phyloP scores from a whole-genome alignment of 805 yeast genomes.

The Saccharomyces jurei region DNA sequence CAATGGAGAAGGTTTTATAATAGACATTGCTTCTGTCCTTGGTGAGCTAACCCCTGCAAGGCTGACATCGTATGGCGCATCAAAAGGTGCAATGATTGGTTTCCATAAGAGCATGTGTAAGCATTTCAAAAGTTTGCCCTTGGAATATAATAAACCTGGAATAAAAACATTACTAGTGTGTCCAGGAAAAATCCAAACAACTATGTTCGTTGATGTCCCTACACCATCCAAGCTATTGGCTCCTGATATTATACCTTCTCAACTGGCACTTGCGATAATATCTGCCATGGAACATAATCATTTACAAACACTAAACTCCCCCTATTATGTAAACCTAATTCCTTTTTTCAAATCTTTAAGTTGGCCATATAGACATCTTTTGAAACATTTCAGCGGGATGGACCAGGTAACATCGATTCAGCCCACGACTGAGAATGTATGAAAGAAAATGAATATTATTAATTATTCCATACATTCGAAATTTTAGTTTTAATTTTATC shows the following conservation, averaged over 20 bases:
- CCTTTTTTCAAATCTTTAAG: slow-evolving; percentile 69
- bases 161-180: slow-evolving; percentile 68
- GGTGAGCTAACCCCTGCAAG: slow-evolving; percentile 83
- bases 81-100: slow-evolving; percentile 80
- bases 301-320: slow-evolving; percentile 62
- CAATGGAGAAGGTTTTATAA: slow-evolving; percentile 59
- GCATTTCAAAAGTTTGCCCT: slow-evolving; percentile 35
- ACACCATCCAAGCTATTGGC: slow-evolving; percentile 75
- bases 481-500: background rate
- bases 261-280: slow-evolving; percentile 54
- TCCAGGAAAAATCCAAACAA: slow-evolving; percentile 80
- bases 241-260: slow-evolving; percentile 66
- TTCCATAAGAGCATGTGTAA: slow-evolving; percentile 73
- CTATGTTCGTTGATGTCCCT: slow-evolving; percentile 60
- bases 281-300: slow-evolving; percentile 51
- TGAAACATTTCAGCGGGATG: slow-evolving; percentile 52
- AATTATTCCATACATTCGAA: background rate
- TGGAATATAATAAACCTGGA: slow-evolving; percentile 7
- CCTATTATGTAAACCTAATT: slow-evolving; percentile 66
- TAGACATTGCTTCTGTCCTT: slow-evolving; percentile 75
- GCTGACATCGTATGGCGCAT: slow-evolving; percentile 76
- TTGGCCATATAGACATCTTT: slow-evolving; percentile 41
- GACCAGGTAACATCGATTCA: slow-evolving; percentile 35
- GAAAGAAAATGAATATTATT: background rate
- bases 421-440: background rate